Base-by-base conservation (phyloP, 192 early-diverging fungal genomes). In the Nowakowskiella sp. region DNA sequence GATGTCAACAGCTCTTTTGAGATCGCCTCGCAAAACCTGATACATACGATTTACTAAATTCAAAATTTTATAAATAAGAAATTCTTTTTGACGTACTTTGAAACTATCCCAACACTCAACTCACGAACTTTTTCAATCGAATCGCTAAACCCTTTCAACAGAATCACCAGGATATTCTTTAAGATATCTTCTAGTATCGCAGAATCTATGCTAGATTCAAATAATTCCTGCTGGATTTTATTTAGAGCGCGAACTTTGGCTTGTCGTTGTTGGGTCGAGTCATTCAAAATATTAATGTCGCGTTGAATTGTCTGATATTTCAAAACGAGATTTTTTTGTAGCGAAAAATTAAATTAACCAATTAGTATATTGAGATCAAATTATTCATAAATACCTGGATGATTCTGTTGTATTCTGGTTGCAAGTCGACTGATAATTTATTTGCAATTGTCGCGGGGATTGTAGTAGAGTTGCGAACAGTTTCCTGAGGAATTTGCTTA, bases 281-380 rank as follows among this genome's bases (percentile, higher is more conserved):
- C 77, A 13, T 31, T 9, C n/a, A 79, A 59, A 29, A 76, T 65
- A 46, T 79, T 79, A 16, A 75, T 29, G 30, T 74, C 71, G 10
- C 76, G 44, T 47, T 77, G 67, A 7, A 78, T 45, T 1, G 49
- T 32, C 65, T 67, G 36, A 39, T n/a, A n/a, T n/a, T n/a, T n/a
- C n/a, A n/a, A n/a, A n/a, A n/a, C n/a, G n/a, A n/a, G n/a, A n/a
- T n/a, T n/a, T n/a, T n/a, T n/a, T n/a, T n/a, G n/a, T n/a, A n/a
- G n/a, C n/a, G n/a, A n/a, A n/a, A n/a, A n/a, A n/a, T n/a, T n/a
- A n/a, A n/a, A n/a, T n/a, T n/a, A n/a, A n/a, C n/a, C n/a, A n/a
- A n/a, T n/a, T n/a, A n/a, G n/a, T n/a, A n/a, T n/a, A n/a, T n/a
- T n/a, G n/a, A n/a, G n/a, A n/a, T n/a, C n/a, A n/a, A n/a, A n/a